Base-by-base conservation (phyloP, 192 early-diverging fungal genomes). In the Umbelopsis isabellina region DNA sequence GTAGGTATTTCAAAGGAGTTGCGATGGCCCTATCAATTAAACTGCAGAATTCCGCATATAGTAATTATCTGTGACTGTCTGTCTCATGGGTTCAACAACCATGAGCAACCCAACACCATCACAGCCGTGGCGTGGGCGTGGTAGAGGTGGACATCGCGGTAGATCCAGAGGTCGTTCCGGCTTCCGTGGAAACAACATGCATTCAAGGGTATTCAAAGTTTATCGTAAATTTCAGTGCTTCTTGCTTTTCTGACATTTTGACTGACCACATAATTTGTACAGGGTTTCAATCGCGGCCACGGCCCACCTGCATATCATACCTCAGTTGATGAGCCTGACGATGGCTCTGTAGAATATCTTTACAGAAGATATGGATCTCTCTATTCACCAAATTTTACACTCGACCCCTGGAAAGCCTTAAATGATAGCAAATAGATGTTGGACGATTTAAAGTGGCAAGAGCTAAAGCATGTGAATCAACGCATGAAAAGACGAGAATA, bases 111-210 rank as follows among this genome's bases (percentile, higher is more conserved):
- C 55, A 16, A 61, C 30, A 37, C 15, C 55, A 58, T 58, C 27
- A 30, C 23, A 27, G 2, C 6, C 55, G n/a, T 61, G 55, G 55
- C 55, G 30, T 16, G 55, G 55, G 18, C 30, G 55, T 35, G 55
- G 55, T 8, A 61, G 55, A 61, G 55, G 55, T 27, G 55, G 55
- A 61, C 33, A 35, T 25, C 55, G 55, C 18, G 55, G 55, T 35
- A 35, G 55, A 61, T 61, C 27, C 12, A 33, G 55, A 61, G 55
- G 55, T 16, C 55, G 55, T 18, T 25, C 27, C 18, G 27, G 30
- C 2, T 61, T 35, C 16, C 55, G 27, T 16, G 55, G 22, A 4
- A 9, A 21, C 22, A 25, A 13, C 25, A 25, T 52, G 10, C 50
- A 25, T 52, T 52, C 12, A 12, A 23, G 50, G 16, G 23, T 52